Percentiles rank a stretch among this genome's conserved stretches.
phyloP scores from a whole-genome alignment of 345 rosid genomes.

The Gynandropsis gynandra region DNA sequence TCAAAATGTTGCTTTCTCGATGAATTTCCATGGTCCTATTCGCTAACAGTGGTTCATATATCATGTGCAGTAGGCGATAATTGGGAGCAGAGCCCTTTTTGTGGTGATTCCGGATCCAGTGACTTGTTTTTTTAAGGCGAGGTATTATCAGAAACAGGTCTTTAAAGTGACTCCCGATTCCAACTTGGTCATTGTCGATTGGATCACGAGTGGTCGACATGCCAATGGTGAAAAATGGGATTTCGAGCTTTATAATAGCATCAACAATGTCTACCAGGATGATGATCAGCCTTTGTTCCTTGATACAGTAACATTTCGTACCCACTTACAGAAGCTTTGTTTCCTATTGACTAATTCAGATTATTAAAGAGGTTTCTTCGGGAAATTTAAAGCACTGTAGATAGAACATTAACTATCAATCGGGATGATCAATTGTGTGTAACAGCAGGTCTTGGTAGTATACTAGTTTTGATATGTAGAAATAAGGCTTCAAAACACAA shows the following conservation, averaged over 20 bases:
- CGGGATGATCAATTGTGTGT: no score
- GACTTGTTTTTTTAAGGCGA: conserved; percentile 83
- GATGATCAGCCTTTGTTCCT: conserved; percentile 61
- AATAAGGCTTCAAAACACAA: no score
- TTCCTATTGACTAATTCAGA: no score
- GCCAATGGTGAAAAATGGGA: conserved; percentile 94
- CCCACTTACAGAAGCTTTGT: neutral
- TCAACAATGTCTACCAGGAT: conserved; percentile 54
- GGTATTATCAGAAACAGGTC: conserved; percentile 78
- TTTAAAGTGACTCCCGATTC: conserved; percentile 61
- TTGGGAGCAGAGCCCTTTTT: conserved; percentile 59
- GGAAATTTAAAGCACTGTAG: no score
- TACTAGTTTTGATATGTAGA: no score
- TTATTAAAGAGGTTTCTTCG: no score
- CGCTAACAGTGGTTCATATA: conserved; percentile 15
- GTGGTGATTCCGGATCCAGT: conserved; percentile 87
- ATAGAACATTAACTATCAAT: no score
- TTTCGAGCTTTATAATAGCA: conserved; percentile 71
- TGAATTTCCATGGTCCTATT: neutral
- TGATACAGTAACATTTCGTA: conserved; percentile 50
- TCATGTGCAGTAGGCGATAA: conserved; percentile 60
- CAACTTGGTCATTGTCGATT: conserved; percentile 72
- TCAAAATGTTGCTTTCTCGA: neutral
- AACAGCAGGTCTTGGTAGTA: no score
- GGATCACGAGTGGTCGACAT: conserved; percentile 94